Base-by-base conservation (phyloP, 208 protist genomes). In the Crithidia fasciculata region DNA sequence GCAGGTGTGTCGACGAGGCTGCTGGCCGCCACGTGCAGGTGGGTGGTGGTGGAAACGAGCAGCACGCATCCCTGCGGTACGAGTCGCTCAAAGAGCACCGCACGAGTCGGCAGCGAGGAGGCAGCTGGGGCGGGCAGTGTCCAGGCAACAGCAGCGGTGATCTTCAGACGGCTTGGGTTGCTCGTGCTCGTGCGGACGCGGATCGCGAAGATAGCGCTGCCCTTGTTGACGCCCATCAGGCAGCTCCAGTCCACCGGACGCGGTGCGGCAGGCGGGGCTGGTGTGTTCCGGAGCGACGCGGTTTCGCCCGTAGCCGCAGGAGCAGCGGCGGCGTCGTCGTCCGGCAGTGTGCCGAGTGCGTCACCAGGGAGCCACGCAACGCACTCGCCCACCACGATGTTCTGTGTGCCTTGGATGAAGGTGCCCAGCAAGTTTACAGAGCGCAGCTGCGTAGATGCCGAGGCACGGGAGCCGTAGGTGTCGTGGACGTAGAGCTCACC, bases 401-500 rank as follows among this genome's bases (percentile, higher is more conserved):
- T 56, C 45, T 69, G 64, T 28, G 73, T 60, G 2, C 64, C 62
- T 49, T 75, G 61, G 16, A 50, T n/a, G 49, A 69, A 68, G 10
- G 39, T 43, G 37, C 61, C 45, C 53, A 68, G 61, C 61, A 49
- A 4, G 41, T 69, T 58, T 2, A 41, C 64, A 28, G 53, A 49
- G 6, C 85, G 80, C 43, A 90, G 75, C 12, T 52, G 62, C 68
- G 86, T 69, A 5, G 75, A 78, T 12, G 77, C 74, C 7, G 72
- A 58, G 13, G 74, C 19, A 12, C 75, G 81, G 18, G 68, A 54
- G 15, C 86, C 68, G 53, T 72, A 72, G 36, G 72, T 59, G 49
- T 76, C 66, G 56, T 81, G 93, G 53, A 86, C 85, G 67, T 84
- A 72, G 40, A 94, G 55, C 56, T 91, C 81, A 12, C 91, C 91